Percentiles rank a stretch among this genome's conserved stretches.
Evolutionary conservation across 805 yeast species (phyloP).

Genomic region (Kluyveromyces lactis): DNA sequence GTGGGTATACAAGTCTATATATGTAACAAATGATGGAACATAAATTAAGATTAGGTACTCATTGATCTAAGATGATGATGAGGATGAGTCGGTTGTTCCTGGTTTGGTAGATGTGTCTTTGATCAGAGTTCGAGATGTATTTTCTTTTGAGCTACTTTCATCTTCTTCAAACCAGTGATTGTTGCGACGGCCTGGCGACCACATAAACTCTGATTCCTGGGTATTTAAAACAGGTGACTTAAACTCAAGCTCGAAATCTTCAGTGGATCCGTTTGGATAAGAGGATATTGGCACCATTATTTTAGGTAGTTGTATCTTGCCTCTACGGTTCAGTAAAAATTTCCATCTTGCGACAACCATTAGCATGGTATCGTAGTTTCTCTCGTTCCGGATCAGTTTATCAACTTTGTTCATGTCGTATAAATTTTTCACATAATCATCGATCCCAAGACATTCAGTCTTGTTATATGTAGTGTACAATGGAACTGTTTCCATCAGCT

Average conservation of each 20-base stretch:
- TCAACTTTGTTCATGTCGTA: constrained; percentile 50
- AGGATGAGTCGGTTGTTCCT: no score
- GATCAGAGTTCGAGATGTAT: no score
- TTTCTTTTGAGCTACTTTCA: no score
- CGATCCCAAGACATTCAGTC: constrained; percentile 64
- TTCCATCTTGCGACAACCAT: constrained; percentile 33
- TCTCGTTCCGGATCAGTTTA: constrained; percentile 29
- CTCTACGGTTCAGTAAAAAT: constrained; percentile 13
- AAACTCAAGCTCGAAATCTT: not conserved
- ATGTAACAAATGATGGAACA: no score
- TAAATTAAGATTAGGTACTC: no score
- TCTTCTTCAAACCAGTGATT: no score
- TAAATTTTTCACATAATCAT: constrained; percentile 59
- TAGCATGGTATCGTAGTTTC: constrained; percentile 27
- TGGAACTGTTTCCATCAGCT: constrained; percentile 60
- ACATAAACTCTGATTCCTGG: constrained; percentile 2
- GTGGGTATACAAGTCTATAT: no score
- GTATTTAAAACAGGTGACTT: not conserved
- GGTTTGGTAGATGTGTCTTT: no score
- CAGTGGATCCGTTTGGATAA: not conserved
- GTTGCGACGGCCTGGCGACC: not conserved
- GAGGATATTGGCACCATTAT: not conserved
- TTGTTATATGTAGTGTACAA: constrained; percentile 71
- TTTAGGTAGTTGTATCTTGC: not conserved
- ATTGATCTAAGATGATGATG: no score